Percentiles rank a stretch among this genome's conserved stretches.
Evolutionary conservation across 225 moss, liverwort and hornwort species (phyloP).

Genomic region (Polytrichum formosum): DNA sequence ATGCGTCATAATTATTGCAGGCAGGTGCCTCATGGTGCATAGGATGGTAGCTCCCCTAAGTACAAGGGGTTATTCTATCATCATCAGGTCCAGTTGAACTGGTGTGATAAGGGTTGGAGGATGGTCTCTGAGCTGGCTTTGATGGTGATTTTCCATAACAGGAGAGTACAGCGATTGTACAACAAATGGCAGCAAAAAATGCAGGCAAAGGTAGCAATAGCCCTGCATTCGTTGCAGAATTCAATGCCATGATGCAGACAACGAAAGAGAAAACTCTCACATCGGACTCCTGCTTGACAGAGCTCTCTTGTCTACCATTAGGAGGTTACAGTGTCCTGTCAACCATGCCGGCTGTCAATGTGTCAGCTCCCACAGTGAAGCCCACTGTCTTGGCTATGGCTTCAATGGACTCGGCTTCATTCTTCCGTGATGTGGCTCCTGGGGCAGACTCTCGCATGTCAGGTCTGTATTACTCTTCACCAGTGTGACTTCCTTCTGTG

Average conservation of each 20-base stretch:
- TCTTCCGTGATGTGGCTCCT: conserved; percentile 82
- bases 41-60: too few relatives aligned
- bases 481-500: neutral
- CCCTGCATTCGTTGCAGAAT: conserved; percentile 76
- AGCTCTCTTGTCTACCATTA: conserved; percentile 81
- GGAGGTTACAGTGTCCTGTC: conserved; percentile 97
- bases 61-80: too few relatives aligned
- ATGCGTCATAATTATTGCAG: too few relatives aligned
- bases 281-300: conserved; percentile 76
- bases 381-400: conserved; percentile 76
- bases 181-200: conserved; percentile 56
- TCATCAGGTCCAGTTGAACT: too few relatives aligned
- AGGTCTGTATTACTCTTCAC: conserved; percentile 34
- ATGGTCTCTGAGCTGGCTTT: neutral
- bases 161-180: conserved; percentile 62
- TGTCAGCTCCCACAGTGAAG: conserved; percentile 52
- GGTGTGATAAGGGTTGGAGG: neutral
- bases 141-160: conserved; percentile 13
- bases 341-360: conserved; percentile 67
- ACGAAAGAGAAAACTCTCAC: conserved; percentile 74
- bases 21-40: too few relatives aligned
- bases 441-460: conserved; percentile 91
- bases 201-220: conserved; percentile 41
- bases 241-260: conserved; percentile 84
- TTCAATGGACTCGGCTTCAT: conserved; percentile 88